Evolutionary conservation across 208 protist genomes (phyloP), one percentile per base, ranked within the genome.

Genomic region (Wallacemonas rigidus): DNA sequence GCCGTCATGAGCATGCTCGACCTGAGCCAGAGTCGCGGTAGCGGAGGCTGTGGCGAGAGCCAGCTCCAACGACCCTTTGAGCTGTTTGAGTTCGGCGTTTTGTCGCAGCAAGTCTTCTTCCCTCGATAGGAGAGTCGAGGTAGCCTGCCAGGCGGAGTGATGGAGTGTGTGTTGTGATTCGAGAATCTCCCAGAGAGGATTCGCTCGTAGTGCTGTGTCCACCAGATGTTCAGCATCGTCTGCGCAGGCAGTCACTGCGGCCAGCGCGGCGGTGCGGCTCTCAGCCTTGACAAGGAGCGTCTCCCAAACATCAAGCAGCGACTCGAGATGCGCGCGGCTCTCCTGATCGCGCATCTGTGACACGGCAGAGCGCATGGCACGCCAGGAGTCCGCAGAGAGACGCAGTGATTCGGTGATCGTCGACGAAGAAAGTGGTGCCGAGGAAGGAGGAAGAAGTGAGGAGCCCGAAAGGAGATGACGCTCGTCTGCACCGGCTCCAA

Each of bases 401-500:
- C n/a, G 41, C 38, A 65, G 41, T 17, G 38, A 4, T 12, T 62
- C 56, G 9, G n/a, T n/a, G 9, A 12, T 12, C 45, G 45, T 12
- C 45, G 45, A 6, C 8, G 45, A 50, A 50, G 26, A 26, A 26
- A 26, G 26, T 26, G 26, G 26, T 26, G 26, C 26, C 26, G 26
- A 26, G 26, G 26, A 26, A 26, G 26, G 26, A 26, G 26, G 26
- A 26, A 26, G 26, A 26, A 26, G 26, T 26, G 26, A 26, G 26
- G 26, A 26, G 26, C 26, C 26, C 26, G 26, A 26, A 26, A 26
- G 26, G 26, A 26, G 26, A 0, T 63, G 36, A 39, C 1, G 7
- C 7, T 39, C 57, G 8, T 35, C 57, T 41, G 70, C n/a, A 75
- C 53, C 38, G 65, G 65, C 48, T 80, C 43, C 48, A 11, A 65